A percentile compares a stretch with the other conserved stretches of the same genome.
These are phyloP conservation scores for Melaleuca alternifolia DNA, from an alignment of 345 rosid species.

Conservation along the genomic window DNA sequence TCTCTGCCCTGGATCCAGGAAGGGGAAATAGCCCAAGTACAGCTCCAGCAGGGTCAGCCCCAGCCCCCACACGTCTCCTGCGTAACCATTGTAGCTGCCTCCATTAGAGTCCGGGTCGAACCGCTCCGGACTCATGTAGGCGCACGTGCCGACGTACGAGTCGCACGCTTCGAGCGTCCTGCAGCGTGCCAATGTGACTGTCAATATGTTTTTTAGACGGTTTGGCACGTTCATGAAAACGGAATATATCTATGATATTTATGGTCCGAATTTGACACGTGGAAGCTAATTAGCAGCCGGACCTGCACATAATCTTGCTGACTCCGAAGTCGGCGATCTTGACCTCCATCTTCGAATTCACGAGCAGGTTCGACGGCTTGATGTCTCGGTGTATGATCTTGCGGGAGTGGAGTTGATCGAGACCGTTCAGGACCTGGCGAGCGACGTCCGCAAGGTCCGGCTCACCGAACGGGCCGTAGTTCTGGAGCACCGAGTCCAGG, in stretches of 20 bases:
- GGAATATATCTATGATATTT: background rate
- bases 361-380: slow-evolving; percentile 72
- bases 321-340: slow-evolving; percentile 89
- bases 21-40: slow-evolving; percentile 66
- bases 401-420: slow-evolving; percentile 49
- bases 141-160: slow-evolving; percentile 86
- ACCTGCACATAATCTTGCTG: slow-evolving; percentile 56
- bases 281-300: background rate
- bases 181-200: background rate
- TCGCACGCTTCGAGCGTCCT: slow-evolving; percentile 49
- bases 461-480: slow-evolving; percentile 41
- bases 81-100: slow-evolving; percentile 52
- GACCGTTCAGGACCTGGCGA: slow-evolving; percentile 51
- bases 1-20: slow-evolving; percentile 54
- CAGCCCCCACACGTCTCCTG: slow-evolving; percentile 84
- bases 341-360: slow-evolving; percentile 42
- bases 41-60: slow-evolving; percentile 78
- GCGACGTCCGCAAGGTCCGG: slow-evolving; percentile 35
- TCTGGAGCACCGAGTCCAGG: slow-evolving; percentile 31
- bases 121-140: slow-evolving; percentile 97
- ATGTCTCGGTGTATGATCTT: slow-evolving; percentile 81
- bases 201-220: background rate
- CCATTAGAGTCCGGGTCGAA: slow-evolving; percentile 62
- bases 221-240: background rate
- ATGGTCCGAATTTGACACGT: background rate